Conservation (phyloP, 495 filamentous ascomycete species). For the Trichoderma erinaceum region DNA sequence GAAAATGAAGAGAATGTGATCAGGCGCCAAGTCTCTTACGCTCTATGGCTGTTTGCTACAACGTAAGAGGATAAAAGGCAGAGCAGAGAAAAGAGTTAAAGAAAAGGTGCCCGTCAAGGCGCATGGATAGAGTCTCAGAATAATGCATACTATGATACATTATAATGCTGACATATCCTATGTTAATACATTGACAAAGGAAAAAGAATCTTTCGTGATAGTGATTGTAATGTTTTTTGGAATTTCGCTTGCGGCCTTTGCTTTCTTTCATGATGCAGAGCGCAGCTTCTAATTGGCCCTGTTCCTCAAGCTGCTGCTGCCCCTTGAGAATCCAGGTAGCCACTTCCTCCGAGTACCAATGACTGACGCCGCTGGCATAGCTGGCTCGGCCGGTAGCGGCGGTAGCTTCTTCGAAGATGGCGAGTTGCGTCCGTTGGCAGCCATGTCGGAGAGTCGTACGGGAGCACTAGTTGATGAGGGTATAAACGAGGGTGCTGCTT, state of each 20-base stretch:
- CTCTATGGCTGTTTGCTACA: neutral
- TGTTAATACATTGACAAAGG: slow-evolving; percentile 9
- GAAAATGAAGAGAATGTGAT: neutral
- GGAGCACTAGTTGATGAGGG: neutral
- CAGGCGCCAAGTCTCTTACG: neutral
- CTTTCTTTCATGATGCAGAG: neutral
- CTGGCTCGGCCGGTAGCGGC: slow-evolving; percentile 9
- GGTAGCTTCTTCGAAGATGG: slow-evolving; percentile 11
- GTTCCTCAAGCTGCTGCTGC: slow-evolving; percentile 29
- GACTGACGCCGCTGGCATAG: slow-evolving; percentile 16
- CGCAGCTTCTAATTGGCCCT: slow-evolving; percentile 23
- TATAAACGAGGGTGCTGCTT: neutral
- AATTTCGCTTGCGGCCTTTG: neutral
- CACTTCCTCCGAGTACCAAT: slow-evolving; percentile 32
- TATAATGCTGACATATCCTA: neutral
- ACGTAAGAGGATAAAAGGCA: neutral
- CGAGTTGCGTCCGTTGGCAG: neutral
- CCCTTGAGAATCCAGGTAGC: slow-evolving; percentile 30
- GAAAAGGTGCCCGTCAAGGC: neutral
- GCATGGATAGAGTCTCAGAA: neutral
- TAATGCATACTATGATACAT: neutral
- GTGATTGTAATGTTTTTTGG: neutral
- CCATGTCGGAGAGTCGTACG: slow-evolving; percentile 9
- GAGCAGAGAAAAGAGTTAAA: neutral
- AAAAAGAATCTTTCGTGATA: neutral